Base-by-base conservation (phyloP, 768 basidiomycete genomes). In the Tulasnella sp. region DNA sequence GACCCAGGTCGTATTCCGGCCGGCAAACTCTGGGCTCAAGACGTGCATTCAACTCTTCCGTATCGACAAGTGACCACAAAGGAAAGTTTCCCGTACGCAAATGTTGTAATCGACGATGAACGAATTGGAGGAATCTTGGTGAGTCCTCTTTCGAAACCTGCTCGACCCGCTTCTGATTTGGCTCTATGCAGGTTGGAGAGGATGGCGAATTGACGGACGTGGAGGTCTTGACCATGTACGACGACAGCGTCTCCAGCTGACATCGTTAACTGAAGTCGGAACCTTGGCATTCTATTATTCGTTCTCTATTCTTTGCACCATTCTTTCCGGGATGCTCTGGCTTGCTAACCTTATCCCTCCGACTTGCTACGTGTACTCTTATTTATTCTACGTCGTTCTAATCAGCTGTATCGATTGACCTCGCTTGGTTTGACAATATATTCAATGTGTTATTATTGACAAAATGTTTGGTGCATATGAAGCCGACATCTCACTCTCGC, bases 91-190 rank as follows among this genome's bases (percentile, higher is more conserved):
- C 37, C 62, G 1, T 72, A 65, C 39, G 71, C 71, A 19, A 72
- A 72, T 41, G 71, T 72, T 7, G 71, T 72, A 26, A 72, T 72
- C n/a, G 71, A 72, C 29, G 71, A 72, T 65, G 71, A 72, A 47
- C 71, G 71, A 5, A 72, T 72, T 63, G 71, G 71, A 37, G 71
- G 59, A 26, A 72, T 72, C 14, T 22, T 72, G 52, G 71, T 72
- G 26, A 32, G 71, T 65, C 3, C 26, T 22, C 19, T 3, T 29
- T n/a, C 47, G 52, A 3, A 47, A 44, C 22, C 34, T 59, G 1
- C 35, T 35, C 22, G 16, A 32, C 17, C 16, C 42, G 7, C 16
- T 59, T 36, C 16, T 44, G 37, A 29, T 5, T 52, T 19, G 29
- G 17, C 34, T 17, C 29, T 32, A 32, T 7, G 42, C 39, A 70